phyloP scores from a whole-genome alignment of 2,329 filamentous ascomycete species.

The Cylindrodendrum hubeiense region DNA sequence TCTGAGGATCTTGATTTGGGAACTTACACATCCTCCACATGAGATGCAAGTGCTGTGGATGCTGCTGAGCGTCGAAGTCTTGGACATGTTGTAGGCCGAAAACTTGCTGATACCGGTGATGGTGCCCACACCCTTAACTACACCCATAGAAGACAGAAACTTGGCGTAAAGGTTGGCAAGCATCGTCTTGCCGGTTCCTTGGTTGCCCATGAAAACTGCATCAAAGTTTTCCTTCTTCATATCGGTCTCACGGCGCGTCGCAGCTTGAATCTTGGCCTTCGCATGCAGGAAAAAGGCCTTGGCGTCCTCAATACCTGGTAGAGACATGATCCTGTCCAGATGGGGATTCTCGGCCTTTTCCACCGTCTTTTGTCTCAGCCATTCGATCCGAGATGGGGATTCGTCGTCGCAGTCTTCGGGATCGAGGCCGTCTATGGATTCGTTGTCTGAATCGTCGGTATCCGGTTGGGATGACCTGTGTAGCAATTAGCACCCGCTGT shows the following conservation, averaged over 20 bases:
- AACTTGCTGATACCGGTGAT: constrained; percentile 53
- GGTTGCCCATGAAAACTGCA: constrained; percentile 46
- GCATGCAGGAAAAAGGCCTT: constrained; percentile 67
- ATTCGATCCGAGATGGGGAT: constrained; percentile 54
- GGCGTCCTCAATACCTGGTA: constrained; percentile 73
- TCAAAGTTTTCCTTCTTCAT: constrained; percentile 57
- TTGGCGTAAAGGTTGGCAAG: constrained; percentile 47
- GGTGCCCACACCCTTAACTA: constrained; percentile 54
- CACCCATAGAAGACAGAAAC: constrained; percentile 44
- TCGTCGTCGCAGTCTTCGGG: constrained; percentile 52
- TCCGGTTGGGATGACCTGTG: constrained; percentile 35
- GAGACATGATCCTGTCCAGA: constrained; percentile 70
- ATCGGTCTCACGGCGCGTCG: constrained; percentile 61
- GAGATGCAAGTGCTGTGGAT: constrained; percentile 58
- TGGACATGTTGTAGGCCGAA: constrained; percentile 45
- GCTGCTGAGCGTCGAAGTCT: constrained; percentile 48
- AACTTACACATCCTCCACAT: constrained; percentile 68
- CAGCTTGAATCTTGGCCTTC: constrained; percentile 62
- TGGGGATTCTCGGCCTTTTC: constrained; percentile 63
- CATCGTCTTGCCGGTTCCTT: constrained; percentile 47
- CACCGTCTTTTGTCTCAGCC: constrained; percentile 56
- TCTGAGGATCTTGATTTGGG: not conserved
- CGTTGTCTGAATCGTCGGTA: constrained; percentile 40
- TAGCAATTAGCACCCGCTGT: constrained; percentile 19
- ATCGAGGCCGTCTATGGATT: constrained; percentile 45